phyloP scores from a whole-genome alignment of 2,329 filamentous ascomycete genomes.

The Diaporthe sp. region DNA sequence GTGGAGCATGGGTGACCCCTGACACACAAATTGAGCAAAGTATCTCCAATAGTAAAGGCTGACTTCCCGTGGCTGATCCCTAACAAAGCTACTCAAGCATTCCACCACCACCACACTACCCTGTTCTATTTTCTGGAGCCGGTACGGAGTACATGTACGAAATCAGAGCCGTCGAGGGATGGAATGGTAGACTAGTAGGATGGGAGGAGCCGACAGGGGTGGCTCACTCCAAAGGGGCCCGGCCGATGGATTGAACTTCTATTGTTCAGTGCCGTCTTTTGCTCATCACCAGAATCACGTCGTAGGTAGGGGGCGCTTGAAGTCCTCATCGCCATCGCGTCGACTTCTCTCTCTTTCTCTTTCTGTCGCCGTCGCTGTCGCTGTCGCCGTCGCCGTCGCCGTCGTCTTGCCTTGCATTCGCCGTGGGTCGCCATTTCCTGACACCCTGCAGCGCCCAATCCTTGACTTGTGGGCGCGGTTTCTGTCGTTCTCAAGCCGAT shows the following conservation, averaged over 20 bases:
- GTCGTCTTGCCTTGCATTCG: not conserved
- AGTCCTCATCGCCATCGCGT: conserved; percentile 8
- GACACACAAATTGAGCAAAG: not conserved
- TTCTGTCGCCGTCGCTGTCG: not conserved
- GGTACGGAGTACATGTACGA: not conserved
- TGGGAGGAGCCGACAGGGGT: conserved; percentile 10
- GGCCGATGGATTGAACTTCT: not conserved
- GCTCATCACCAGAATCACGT: not conserved
- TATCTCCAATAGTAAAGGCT: not conserved
- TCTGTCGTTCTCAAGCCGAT: conserved; percentile 8
- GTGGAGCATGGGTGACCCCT: not conserved
- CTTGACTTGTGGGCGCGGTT: conserved; percentile 4
- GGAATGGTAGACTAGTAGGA: not conserved
- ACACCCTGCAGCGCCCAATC: not conserved
- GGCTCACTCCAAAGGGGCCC: not conserved
- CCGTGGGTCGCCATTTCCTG: not conserved
- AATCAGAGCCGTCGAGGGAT: conserved; percentile 3
- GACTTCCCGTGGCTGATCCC: rapidly evolving
- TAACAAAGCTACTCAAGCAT: not conserved
- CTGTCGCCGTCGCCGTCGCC: too few relatives aligned
- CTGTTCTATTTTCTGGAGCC: conserved; percentile 6
- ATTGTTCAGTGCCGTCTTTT: not conserved
- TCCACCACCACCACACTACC: not conserved
- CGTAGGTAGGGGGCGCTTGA: not conserved
- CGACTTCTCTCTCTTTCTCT: conserved; percentile 1